phyloP scores from a whole-genome alignment of 306 rosid genomes.

The Malus sieversii region DNA sequence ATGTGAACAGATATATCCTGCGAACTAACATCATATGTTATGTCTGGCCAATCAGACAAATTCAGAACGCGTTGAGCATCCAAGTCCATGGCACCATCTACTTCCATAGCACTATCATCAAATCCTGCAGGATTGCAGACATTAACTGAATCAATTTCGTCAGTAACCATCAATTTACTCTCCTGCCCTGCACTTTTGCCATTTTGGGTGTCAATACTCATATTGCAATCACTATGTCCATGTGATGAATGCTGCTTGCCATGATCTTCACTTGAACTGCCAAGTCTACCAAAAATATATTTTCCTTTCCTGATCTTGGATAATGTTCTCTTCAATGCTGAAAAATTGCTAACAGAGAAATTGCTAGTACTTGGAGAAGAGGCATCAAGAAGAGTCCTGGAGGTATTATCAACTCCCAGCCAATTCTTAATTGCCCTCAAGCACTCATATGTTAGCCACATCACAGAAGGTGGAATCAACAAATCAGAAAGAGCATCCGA shows the following conservation, averaged over 20 bases:
- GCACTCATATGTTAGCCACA: conserved; percentile 72
- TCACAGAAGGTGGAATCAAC: conserved; percentile 52
- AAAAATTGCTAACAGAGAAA: conserved; percentile 45
- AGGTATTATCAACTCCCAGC: conserved; percentile 54
- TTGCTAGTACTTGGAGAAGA: conserved; percentile 33
- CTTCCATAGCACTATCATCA: conserved; percentile 51
- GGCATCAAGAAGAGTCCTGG: conserved; percentile 33
- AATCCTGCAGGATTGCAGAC: conserved; percentile 15
- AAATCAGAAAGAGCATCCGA: conserved; percentile 24
- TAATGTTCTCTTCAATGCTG: conserved; percentile 50
- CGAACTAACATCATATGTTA: conserved; percentile 73
- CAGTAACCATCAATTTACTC: conserved; percentile 24
- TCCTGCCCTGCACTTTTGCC: conserved; percentile 31
- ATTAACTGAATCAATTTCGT: conserved; percentile 36
- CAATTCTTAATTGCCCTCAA: conserved; percentile 74
- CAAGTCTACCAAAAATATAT: conserved; percentile 49
- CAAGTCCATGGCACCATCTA: conserved; percentile 44
- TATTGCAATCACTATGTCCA: conserved; percentile 19
- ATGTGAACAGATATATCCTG: conserved; percentile 83
- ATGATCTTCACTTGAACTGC: conserved; percentile 56
- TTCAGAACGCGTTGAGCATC: conserved; percentile 53
- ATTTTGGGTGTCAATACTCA: conserved; percentile 22
- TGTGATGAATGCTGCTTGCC: conserved; percentile 29
- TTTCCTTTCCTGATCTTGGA: conserved; percentile 57
- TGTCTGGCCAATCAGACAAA: conserved; percentile 78